Conservation (phyloP, 352 stramenopile genomes). For the Phytophthora multivora region DNA sequence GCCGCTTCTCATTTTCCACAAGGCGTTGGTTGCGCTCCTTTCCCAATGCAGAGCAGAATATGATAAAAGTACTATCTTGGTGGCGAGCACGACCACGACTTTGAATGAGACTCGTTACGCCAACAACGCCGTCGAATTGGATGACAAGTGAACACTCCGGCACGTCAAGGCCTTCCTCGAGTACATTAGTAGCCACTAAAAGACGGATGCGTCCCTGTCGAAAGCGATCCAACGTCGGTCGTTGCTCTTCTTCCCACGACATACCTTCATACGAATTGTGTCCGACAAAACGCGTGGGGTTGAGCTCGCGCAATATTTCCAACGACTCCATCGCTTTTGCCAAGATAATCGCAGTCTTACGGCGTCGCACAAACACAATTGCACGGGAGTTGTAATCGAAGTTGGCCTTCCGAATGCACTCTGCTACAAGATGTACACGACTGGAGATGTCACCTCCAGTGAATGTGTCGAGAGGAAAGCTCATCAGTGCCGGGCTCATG, state of each 20-base stretch:
- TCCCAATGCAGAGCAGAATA: conserved; percentile 59
- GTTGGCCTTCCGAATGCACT: conserved; percentile 44
- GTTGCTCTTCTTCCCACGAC: conserved; percentile 81
- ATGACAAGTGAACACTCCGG: conserved; percentile 82
- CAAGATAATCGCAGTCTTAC: conserved; percentile 70
- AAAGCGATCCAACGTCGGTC: conserved; percentile 71
- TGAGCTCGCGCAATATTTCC: conserved; percentile 54
- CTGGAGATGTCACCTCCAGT: conserved; percentile 48
- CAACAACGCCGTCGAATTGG: conserved; percentile 72
- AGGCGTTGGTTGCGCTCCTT: conserved; percentile 50
- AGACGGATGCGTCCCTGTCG: conserved; percentile 67
- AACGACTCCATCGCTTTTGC: conserved; percentile 71
- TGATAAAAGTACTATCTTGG: conserved; percentile 63
- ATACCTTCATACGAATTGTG: conserved; percentile 86
- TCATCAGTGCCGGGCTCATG: conserved; percentile 37
- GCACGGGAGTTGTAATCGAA: conserved; percentile 67
- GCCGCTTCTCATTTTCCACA: conserved; percentile 56
- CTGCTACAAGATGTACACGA: conserved; percentile 57
- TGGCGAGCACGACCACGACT: conserved; percentile 71
- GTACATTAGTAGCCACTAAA: conserved; percentile 79
- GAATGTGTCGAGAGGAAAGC: conserved; percentile 35
- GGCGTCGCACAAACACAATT: conserved; percentile 79
- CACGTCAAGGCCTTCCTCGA: conserved; percentile 82
- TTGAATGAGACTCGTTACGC: conserved; percentile 80
- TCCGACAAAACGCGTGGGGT: conserved; percentile 77